Percentiles rank a stretch among this genome's conserved stretches.
These are phyloP conservation scores for Naumovozyma baii DNA, from an alignment of 805 yeast species.

Conservation along the genomic window DNA sequence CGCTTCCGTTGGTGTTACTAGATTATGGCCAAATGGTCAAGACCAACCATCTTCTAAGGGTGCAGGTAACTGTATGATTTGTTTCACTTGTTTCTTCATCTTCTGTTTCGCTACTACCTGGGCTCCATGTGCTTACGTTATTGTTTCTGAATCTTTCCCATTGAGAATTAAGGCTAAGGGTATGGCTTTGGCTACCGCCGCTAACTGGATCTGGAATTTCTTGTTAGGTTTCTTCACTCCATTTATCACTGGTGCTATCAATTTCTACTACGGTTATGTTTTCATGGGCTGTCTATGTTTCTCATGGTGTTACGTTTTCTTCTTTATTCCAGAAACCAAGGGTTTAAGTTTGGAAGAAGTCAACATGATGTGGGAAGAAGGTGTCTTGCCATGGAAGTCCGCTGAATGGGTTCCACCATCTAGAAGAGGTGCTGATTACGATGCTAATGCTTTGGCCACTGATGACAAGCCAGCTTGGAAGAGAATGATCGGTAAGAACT, in stretches of 20 bases:
- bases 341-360: constrained; percentile 75
- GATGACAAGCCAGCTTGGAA: constrained; percentile 12
- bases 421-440: constrained; percentile 13
- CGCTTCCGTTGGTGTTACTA: constrained; percentile 48
- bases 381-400: constrained; percentile 35
- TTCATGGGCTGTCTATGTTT: constrained; percentile 47
- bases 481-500: constrained; percentile 7
- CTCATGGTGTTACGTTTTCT: constrained; percentile 52
- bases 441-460: constrained; percentile 8
- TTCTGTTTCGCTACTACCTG: constrained; percentile 62
- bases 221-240: constrained; percentile 63
- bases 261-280: constrained; percentile 59
- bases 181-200: constrained; percentile 48
- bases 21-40: constrained; percentile 31
- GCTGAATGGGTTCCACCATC: constrained; percentile 39
- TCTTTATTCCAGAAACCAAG: constrained; percentile 65
- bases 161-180: constrained; percentile 54
- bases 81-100: constrained; percentile 54
- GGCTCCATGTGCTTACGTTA: constrained; percentile 57
- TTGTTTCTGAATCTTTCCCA: constrained; percentile 58
- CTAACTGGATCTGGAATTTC: constrained; percentile 61
- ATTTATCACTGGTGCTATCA: constrained; percentile 50
- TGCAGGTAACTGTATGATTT: constrained; percentile 60
- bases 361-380: constrained; percentile 43
- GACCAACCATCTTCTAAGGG: constrained; percentile 36